These are phyloP conservation scores for Fraxinus sp. DNA, from an alignment of 305 asterid species.

Conservation along the genomic window DNA sequence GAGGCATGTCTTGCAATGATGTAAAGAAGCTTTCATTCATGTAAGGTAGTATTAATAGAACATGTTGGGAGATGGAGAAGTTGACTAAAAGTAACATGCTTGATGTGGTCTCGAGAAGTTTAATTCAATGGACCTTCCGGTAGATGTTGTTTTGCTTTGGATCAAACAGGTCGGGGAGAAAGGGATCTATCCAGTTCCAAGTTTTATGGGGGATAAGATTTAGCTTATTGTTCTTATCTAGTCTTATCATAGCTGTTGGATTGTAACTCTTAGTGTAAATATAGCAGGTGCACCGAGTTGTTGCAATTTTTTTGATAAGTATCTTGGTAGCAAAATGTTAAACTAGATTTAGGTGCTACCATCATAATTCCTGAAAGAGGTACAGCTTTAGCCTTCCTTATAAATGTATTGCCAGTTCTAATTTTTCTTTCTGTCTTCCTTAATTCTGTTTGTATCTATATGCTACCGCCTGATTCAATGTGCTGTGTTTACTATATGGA, in stretches of 20 bases:
- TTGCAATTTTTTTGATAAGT: not conserved
- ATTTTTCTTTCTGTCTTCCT: not conserved
- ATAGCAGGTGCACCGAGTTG: not conserved
- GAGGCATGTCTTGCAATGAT: not conserved
- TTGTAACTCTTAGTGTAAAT: not conserved
- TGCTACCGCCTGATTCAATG: slow-evolving; percentile 6
- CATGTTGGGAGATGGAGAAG: not conserved
- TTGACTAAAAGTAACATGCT: not conserved
- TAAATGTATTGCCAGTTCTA: slow-evolving; percentile 10
- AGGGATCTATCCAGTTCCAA: not conserved
- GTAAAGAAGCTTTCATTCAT: not conserved
- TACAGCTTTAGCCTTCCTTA: not conserved
- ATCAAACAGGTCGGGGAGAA: not conserved
- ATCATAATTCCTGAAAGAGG: not conserved
- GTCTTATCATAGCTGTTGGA: not conserved
- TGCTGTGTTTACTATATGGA: slow-evolving; percentile 6
- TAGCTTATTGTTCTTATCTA: not conserved
- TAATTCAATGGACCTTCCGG: not conserved
- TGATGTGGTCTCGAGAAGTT: not conserved
- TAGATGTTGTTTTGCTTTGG: not conserved
- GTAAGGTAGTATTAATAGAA: not conserved
- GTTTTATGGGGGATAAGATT: not conserved
- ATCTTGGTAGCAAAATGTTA: not conserved
- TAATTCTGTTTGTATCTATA: slow-evolving; percentile 17
- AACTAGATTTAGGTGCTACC: not conserved